Evolutionary conservation across 1,139 yeast species (phyloP), one percentile per base, ranked within the genome.

Genomic region (Schwanniomyces etchellsii): DNA sequence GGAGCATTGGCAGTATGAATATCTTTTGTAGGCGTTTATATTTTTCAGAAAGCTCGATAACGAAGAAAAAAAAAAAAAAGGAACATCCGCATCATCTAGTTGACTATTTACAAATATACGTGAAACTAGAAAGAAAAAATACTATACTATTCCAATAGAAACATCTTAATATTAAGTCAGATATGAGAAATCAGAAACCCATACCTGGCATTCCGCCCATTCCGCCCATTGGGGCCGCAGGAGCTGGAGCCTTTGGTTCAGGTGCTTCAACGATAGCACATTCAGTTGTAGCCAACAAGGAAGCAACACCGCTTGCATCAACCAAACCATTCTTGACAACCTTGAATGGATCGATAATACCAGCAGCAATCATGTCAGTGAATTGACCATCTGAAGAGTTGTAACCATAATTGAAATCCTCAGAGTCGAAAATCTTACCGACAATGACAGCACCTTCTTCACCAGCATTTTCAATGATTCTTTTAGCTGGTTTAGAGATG

Each of bases 291-390:
- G 97, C 98, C 61, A 91, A 77, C 60, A 91, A 74, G 17, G 97
- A 88, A 32, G 99, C 98, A 45, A 91, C 98, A 70, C 97, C 96
- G 35, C 95, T 76, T 38, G 99, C 99, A 52, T 91, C 98, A 35
- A 88, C 91, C 52, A 91, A 74, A 46, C 98, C 98, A 48, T 88
- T 82, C 72, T 94, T 86, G 44, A 93, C 98, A 52, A 93, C 98
- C 78, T 91, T 93, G 77, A 91, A 88, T 45, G 99, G 99, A 65
- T 91, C 99, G 56, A 89, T 88, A 64, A 91, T 91, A 75, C 99
- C 99, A 38, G 95, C 80, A 44, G 91, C 84, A 53, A 91, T 81
- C 96, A 91, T 88, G 60, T 91, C 96, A 43, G 94, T 84, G 74
- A 77, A 91, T 65, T 85, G 86, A 50, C 96, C 93, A 63, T 83